Evolutionary conservation across 202 grass and related monocot species (phyloP), one percentile per base, ranked within the genome.

Genomic region (Zoysia matrella): DNA sequence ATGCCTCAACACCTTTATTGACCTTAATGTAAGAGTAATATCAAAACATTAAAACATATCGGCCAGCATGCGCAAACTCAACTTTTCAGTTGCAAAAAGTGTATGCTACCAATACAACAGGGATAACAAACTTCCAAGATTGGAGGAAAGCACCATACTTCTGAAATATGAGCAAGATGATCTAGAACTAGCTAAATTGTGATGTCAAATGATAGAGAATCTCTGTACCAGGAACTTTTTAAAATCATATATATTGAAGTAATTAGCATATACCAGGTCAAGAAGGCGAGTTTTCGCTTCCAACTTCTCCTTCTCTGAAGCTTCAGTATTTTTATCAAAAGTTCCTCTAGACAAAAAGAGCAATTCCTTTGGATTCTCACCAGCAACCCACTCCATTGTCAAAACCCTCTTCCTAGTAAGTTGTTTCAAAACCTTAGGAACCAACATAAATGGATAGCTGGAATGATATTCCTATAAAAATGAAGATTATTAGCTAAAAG

Each of bases 341-440:
- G 82, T 65, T 60, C 82, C 90, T 92, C 78, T 91, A 86, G 95
- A 85, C 52, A 91, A 77, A 49, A 88, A 87, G 84, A 98, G 85
- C 76, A 98, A 86, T 1, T 95, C 87, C 52, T 70, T 98, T 43
- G 95, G 95, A 51, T 80, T 98, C 87, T 95, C 88, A 86, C 92
- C 95, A 15, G 77, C 30, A 64, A 98, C 72, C 95, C 95, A 98
- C 74, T 98, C 90, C 92, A 93, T 93, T 64, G 90, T 98, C 61
- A 98, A 88, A 89, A 98, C 92, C 85, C 89, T 95, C 77, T 89
- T 95, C 74, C 82, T 93, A 53, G 92, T 95, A 78, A 93, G 67
- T 73, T 91, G 80, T 67, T 83, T 90, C 48, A 91, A 84, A 84
- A 98, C 80, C 77, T 95, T 98, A 6, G 95, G 95, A 75, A 91